These are phyloP conservation scores for Acer saccharum DNA, from an alignment of 345 rosid species.

Conservation along the genomic window DNA sequence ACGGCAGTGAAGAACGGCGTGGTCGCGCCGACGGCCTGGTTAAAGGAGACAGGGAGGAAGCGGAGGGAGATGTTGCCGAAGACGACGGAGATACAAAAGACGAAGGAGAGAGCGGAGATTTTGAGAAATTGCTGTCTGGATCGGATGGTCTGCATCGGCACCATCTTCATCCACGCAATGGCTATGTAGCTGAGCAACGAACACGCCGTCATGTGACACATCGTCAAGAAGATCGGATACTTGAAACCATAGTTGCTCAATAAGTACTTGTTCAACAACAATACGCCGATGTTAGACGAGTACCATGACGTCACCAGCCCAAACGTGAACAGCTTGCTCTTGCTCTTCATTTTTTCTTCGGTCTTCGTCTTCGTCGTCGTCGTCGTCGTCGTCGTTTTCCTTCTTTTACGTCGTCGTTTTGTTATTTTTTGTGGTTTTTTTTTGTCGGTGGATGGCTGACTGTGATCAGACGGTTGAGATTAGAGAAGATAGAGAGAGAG, in stretches of 20 bases:
- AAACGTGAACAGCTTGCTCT: slow-evolving; percentile 67
- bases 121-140: slow-evolving; percentile 85
- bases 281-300: slow-evolving; percentile 92
- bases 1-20: slow-evolving; percentile 98
- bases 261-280: slow-evolving; percentile 89
- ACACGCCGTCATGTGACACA: slow-evolving; percentile 99
- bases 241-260: slow-evolving; percentile 95
- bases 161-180: slow-evolving; percentile 97
- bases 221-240: slow-evolving; percentile 97
- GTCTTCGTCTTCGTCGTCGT: too few species aligned
- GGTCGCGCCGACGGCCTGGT: slow-evolving; percentile 96
- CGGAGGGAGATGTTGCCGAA: slow-evolving; percentile 87
- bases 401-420: too few species aligned
- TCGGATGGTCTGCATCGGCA: slow-evolving; percentile 97
- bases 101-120: slow-evolving; percentile 85
- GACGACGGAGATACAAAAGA: slow-evolving; percentile 95
- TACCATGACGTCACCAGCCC: slow-evolving; percentile 91
- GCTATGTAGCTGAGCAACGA: slow-evolving; percentile 87
- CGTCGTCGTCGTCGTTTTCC: too few species aligned
- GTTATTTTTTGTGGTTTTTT: too few species aligned
- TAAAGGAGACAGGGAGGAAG: slow-evolving; percentile 86
- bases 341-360: slow-evolving; percentile 41
- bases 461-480: slow-evolving; percentile 16
- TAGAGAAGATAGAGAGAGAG: neutral
- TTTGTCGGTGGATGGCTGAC: neutral